Evolutionary conservation across 148 eudicot species (phyloP).

Genomic region (Rhododendron ovatum): DNA sequence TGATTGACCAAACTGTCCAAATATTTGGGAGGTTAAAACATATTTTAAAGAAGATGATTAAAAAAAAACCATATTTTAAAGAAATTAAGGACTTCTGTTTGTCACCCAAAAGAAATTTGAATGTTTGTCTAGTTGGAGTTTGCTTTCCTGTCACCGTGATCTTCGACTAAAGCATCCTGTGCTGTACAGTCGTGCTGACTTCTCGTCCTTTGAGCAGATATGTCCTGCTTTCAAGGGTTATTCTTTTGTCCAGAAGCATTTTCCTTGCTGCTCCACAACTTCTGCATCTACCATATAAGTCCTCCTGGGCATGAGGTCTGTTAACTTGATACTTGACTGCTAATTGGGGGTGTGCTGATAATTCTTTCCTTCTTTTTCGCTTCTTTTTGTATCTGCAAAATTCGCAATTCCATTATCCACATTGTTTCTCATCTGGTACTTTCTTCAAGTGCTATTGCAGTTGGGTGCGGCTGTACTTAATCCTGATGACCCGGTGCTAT

Average conservation of each 20-base stretch:
- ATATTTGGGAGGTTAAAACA: neutral
- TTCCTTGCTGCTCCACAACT: conserved; percentile 84
- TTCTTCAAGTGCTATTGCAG: conserved; percentile 65
- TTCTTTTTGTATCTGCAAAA: neutral
- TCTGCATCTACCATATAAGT: conserved; percentile 89
- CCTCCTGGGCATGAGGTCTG: conserved; percentile 99
- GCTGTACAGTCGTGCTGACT: neutral
- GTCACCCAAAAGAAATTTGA: neutral
- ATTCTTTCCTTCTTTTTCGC: neutral
- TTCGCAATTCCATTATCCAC: conserved; percentile 6
- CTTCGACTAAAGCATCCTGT: neutral
- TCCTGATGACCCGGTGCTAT: conserved; percentile 45
- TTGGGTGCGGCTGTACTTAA: conserved; percentile 67
- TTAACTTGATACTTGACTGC: conserved; percentile 18
- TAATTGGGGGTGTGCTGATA: neutral
- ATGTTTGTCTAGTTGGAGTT: neutral
- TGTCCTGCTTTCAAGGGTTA: conserved; percentile 92
- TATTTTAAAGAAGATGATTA: too few species aligned
- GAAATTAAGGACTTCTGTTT: neutral
- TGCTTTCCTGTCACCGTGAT: neutral
- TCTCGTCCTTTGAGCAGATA: conserved; percentile 48
- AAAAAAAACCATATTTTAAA: too few species aligned
- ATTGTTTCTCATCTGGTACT: conserved; percentile 36
- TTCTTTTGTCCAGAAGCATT: conserved; percentile 84
- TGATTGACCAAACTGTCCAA: neutral